These are phyloP conservation scores for Leishmania arabica DNA, from an alignment of 208 protist genomes.

Conservation along the genomic window DNA sequence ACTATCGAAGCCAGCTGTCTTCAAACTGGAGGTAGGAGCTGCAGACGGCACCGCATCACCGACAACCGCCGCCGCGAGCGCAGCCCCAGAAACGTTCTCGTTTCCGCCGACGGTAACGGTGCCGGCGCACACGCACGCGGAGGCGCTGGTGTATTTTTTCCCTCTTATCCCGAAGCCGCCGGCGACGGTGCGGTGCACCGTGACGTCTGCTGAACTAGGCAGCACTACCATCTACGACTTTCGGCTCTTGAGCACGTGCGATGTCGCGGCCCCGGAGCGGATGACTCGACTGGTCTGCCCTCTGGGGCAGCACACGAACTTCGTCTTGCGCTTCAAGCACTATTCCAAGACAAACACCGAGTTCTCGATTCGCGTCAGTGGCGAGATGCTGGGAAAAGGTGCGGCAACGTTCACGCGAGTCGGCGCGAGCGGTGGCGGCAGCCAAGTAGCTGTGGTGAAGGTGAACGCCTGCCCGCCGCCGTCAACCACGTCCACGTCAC, in stretches of 20 bases:
- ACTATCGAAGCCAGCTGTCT: conserved; percentile 67
- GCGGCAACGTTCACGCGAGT: conserved; percentile 21
- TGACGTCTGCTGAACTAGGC: conserved; percentile 88
- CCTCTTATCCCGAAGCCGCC: conserved; percentile 83
- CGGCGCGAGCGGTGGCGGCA: conserved; percentile 21
- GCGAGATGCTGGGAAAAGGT: conserved; percentile 25
- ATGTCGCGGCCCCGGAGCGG: conserved; percentile 62
- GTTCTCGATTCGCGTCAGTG: conserved; percentile 76
- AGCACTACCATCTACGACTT: conserved; percentile 74
- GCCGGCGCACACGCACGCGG: conserved; percentile 54
- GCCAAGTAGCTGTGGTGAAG: conserved; percentile 34
- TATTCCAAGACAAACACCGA: conserved; percentile 74
- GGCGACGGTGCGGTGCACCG: conserved; percentile 53
- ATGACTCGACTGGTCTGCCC: conserved; percentile 79
- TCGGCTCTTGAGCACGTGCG: conserved; percentile 53
- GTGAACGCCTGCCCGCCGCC: conserved; percentile 17
- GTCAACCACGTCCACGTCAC: not conserved
- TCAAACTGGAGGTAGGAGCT: conserved; percentile 65
- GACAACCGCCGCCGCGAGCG: not conserved
- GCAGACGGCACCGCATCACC: conserved; percentile 31
- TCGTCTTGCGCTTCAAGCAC: conserved; percentile 78
- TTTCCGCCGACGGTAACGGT: conserved; percentile 65
- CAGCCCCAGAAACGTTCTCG: conserved; percentile 44
- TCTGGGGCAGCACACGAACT: conserved; percentile 81
- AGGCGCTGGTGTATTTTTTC: conserved; percentile 86